Conservation (phyloP, 352 stramenopile genomes). For the Pythium oligandrum region DNA sequence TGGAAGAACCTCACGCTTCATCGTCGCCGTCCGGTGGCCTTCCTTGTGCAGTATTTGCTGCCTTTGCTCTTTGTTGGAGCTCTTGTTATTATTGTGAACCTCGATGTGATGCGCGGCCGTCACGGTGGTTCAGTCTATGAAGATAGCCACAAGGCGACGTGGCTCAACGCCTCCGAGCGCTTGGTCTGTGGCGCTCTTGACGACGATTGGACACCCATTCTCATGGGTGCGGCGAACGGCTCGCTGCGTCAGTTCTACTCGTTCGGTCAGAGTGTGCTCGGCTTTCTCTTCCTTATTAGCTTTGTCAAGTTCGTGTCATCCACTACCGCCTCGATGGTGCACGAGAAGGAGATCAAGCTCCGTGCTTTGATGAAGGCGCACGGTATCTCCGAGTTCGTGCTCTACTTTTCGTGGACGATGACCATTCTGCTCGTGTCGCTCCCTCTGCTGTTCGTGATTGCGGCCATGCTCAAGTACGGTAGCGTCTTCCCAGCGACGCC, state of each 20-base stretch:
- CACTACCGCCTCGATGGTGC: slow-evolving; percentile 65
- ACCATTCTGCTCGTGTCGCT: slow-evolving; percentile 46
- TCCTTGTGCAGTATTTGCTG: slow-evolving; percentile 32
- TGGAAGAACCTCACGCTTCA: slow-evolving; percentile 42
- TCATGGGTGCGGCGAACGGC: slow-evolving; percentile 18
- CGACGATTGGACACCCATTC: slow-evolving; percentile 6
- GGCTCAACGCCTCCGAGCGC: not conserved
- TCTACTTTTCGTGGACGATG: slow-evolving; percentile 62
- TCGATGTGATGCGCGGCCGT: slow-evolving; percentile 23
- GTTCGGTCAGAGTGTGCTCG: slow-evolving; percentile 35
- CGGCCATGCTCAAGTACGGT: slow-evolving; percentile 46
- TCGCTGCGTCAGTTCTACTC: slow-evolving; percentile 38
- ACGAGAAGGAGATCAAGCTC: slow-evolving; percentile 76
- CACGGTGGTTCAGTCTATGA: not conserved
- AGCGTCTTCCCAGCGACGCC: slow-evolving; percentile 58
- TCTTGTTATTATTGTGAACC: slow-evolving; percentile 30
- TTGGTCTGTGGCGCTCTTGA: slow-evolving; percentile 2
- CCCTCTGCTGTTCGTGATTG: slow-evolving; percentile 16
- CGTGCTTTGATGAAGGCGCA: slow-evolving; percentile 85
- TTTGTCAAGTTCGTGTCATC: slow-evolving; percentile 57
- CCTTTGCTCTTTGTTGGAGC: slow-evolving; percentile 30
- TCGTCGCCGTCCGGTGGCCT: slow-evolving; percentile 16
- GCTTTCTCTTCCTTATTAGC: slow-evolving; percentile 37
- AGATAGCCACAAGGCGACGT: not conserved
- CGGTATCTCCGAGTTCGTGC: slow-evolving; percentile 54